Conservation (phyloP, 108 stramenopile genomes). For the Cylindrotheca fusiformis region DNA sequence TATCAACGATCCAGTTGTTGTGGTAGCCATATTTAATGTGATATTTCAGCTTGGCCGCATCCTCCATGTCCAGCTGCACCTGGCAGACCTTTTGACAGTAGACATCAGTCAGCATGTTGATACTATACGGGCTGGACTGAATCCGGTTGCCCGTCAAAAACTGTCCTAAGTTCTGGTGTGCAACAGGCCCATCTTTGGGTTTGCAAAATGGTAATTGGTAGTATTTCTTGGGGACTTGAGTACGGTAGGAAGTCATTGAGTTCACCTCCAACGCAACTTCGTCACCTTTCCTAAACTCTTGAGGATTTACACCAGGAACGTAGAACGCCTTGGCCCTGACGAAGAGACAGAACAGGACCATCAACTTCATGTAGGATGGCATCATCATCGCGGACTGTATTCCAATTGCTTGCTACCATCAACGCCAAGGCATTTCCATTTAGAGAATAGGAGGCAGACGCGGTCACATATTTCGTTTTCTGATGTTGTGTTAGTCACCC, state of each 20-base stretch:
- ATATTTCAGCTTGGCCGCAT: conserved; percentile 51
- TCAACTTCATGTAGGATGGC: too few relatives aligned
- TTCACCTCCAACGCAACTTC: conserved; percentile 86
- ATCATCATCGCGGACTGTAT: too few relatives aligned
- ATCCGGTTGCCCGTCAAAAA: conserved; percentile 96
- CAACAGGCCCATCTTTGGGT: conserved; percentile 84
- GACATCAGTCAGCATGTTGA: conserved; percentile 86
- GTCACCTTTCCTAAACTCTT: conserved; percentile 61
- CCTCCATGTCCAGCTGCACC: too few relatives aligned
- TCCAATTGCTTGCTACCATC: too few relatives aligned
- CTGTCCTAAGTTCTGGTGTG: conserved; percentile 84
- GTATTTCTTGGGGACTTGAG: conserved; percentile 94
- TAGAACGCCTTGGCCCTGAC: conserved; percentile 54
- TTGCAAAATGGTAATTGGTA: conserved; percentile 94
- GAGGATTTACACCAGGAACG: conserved; percentile 88
- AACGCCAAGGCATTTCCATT: too few relatives aligned
- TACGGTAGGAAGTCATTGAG: conserved; percentile 84
- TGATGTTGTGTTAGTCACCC: too few relatives aligned
- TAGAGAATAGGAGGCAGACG: too few relatives aligned
- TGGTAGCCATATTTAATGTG: conserved; percentile 84
- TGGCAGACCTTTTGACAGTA: conserved; percentile 85
- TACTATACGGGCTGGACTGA: conserved; percentile 90
- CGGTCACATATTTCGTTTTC: too few relatives aligned
- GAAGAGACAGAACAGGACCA: too few relatives aligned
- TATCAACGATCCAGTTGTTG: too few relatives aligned